Conservation (phyloP, 768 basidiomycete species). For the Termitomyces sp. region DNA sequence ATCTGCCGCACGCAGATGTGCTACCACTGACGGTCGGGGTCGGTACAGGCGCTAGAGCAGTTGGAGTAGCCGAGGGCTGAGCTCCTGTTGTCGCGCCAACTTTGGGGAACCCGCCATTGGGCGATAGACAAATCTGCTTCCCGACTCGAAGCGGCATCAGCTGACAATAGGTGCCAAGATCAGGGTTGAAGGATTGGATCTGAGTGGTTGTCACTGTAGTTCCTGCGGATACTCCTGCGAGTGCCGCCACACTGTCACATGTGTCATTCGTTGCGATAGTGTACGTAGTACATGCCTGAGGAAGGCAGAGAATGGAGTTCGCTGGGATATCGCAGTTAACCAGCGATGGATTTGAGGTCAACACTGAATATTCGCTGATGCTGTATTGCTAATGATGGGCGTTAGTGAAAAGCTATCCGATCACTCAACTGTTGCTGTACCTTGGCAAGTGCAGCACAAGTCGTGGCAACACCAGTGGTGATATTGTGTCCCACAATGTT, state of each 20-base stretch:
- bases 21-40: slow-evolving; percentile 1
- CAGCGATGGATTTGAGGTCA: background rate
- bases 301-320: background rate
- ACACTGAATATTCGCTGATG: slow-evolving; percentile 3
- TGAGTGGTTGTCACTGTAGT: background rate
- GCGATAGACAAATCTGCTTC: background rate
- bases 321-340: background rate
- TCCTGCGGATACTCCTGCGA: background rate
- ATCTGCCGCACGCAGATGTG: background rate
- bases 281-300: background rate
- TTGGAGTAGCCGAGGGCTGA: background rate
- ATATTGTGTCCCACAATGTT: background rate
- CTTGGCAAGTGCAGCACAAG: slow-evolving; percentile 2
- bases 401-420: background rate
- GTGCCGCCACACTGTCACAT: background rate
- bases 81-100: background rate
- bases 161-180: background rate
- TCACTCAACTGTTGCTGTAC: background rate
- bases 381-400: background rate
- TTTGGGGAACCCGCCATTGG: background rate
- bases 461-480: background rate
- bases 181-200: background rate
- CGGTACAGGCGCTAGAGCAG: background rate
- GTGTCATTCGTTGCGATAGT: background rate
- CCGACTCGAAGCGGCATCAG: background rate